Base-by-base conservation (phyloP, 2,329 filamentous ascomycete species). In the Beauveria scarabaeidicola region DNA sequence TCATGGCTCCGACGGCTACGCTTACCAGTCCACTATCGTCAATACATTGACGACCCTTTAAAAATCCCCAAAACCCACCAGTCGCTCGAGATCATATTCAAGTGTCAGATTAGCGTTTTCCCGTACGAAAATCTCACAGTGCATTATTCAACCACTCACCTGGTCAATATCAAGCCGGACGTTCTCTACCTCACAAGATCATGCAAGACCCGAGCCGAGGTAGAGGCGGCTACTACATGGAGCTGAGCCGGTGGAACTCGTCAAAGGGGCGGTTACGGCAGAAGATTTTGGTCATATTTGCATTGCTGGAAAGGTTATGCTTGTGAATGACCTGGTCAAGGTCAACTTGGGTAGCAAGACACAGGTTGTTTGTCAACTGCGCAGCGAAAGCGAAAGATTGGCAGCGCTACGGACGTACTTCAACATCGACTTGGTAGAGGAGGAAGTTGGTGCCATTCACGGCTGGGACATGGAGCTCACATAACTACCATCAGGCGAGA, bases 221-320 rank as follows among this genome's bases (percentile, higher is more conserved):
- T 6, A 70, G 75, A 1, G 83, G 84, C 1, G 82, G 83, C 0
- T 86, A 85, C 69, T 87, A 83, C 68, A 82, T 86, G 76, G 82
- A 86, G 66, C 73, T 77, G 19, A 79, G 54, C 32, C 44, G 21
- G 25, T 48, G 4, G 43, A 41, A 17, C 9, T 27, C 13, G 11
- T 15, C 8, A 10, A 40, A 8, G 43, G 17, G 3, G 7, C 19
- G 9, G 21, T 43, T 7, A 17, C 6, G n/a, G 41, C 4, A 5
- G 50, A 27, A 4, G 36, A 17, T 1, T 27, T 10, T 43, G 71
- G 73, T 2, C 70, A 74, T 2, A 67, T 71, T 5, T 69, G 73
- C 61, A 73, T 81, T 53, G 68, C 74, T 10, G 82, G 82, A 2
- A 77, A 80, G 64, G 67, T 78, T 52, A 77, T 80, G 67, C 67